Conservation (phyloP, 2,329 filamentous ascomycete genomes). For the Trichoderma brevicompactum region DNA sequence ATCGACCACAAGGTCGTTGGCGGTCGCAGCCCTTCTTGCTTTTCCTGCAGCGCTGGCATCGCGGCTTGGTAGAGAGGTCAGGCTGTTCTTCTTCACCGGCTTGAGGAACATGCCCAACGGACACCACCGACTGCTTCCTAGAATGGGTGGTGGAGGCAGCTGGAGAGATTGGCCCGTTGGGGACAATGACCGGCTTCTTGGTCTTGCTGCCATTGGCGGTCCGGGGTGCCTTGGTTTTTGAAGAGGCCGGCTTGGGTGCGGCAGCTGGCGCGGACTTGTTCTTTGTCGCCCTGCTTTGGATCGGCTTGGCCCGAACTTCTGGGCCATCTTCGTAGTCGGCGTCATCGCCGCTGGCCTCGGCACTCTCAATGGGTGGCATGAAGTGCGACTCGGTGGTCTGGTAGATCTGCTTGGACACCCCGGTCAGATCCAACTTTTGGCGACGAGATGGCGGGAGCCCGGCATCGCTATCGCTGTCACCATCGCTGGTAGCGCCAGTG, state of each 20-base stretch:
- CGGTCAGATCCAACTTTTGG: slow-evolving; percentile 57
- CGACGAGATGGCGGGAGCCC: slow-evolving; percentile 63
- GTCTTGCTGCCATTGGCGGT: slow-evolving; percentile 47
- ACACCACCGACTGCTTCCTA: slow-evolving; percentile 75
- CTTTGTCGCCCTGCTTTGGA: slow-evolving; percentile 48
- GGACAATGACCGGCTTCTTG: slow-evolving; percentile 54
- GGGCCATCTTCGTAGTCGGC: slow-evolving; percentile 43
- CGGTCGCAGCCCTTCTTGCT: slow-evolving; percentile 99
- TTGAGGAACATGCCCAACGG: slow-evolving; percentile 52
- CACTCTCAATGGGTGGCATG: slow-evolving; percentile 55
- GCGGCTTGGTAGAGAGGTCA: slow-evolving; percentile 91
- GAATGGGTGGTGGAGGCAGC: slow-evolving; percentile 68
- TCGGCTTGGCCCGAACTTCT: slow-evolving; percentile 48
- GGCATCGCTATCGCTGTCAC: slow-evolving; percentile 68
- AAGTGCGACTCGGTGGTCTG: slow-evolving; percentile 59
- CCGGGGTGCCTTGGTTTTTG: slow-evolving; percentile 54
- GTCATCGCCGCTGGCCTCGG: slow-evolving; percentile 44
- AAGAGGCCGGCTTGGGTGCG: slow-evolving; percentile 38
- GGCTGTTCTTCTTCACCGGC: slow-evolving; percentile 84
- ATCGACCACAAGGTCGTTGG: slow-evolving; percentile 91
- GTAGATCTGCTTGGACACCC: slow-evolving; percentile 52
- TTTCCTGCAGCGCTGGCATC: slow-evolving; percentile 97
- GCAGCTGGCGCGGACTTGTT: slow-evolving; percentile 43
- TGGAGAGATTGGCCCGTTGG: slow-evolving; percentile 61
- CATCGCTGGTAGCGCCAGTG: slow-evolving; percentile 81